Percentiles rank a stretch among this genome's conserved stretches.
Evolutionary conservation across 192 early-diverging fungal genomes (phyloP).

Genomic region (Podila epicladia): DNA sequence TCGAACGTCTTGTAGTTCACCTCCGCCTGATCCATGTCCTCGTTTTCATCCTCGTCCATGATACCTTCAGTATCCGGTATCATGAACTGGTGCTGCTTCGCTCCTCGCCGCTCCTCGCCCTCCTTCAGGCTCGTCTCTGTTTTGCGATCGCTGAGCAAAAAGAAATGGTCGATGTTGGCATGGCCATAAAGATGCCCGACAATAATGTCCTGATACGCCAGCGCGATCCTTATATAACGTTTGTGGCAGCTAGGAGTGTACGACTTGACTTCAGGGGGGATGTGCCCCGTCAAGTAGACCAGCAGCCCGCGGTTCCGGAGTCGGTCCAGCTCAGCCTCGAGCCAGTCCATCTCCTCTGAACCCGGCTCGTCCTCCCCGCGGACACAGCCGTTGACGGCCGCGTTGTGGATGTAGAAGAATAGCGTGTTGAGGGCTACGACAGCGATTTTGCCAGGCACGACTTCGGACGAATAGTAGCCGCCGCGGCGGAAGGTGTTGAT

Average conservation of each 20-base stretch:
- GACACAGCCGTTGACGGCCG: slow-evolving; percentile 70
- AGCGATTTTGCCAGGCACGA: slow-evolving; percentile 62
- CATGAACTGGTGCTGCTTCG: too few relatives aligned
- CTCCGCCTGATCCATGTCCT: slow-evolving; percentile 4
- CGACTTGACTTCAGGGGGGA: slow-evolving; percentile 60
- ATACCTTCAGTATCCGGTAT: too few relatives aligned
- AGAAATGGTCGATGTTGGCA: slow-evolving; percentile 77
- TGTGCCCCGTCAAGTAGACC: slow-evolving; percentile 73
- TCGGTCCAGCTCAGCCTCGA: slow-evolving; percentile 64
- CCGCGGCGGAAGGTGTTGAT: slow-evolving; percentile 66
- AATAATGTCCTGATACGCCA: slow-evolving; percentile 61
- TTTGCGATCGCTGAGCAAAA: slow-evolving; percentile 54
- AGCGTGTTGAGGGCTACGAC: slow-evolving; percentile 76
- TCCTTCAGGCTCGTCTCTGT: not conserved
- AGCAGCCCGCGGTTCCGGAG: slow-evolving; percentile 56
- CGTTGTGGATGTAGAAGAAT: slow-evolving; percentile 77
- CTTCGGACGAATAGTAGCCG: slow-evolving; percentile 72
- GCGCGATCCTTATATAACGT: slow-evolving; percentile 52
- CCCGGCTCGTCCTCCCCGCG: slow-evolving; percentile 64
- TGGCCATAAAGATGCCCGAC: slow-evolving; percentile 79
- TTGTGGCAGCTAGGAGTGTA: slow-evolving; percentile 54
- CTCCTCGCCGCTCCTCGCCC: too few relatives aligned
- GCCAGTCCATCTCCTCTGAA: slow-evolving; percentile 71
- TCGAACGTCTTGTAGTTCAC: slow-evolving; percentile 49
- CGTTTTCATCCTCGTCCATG: not conserved